These are phyloP conservation scores for Capronia coronata DNA, from an alignment of 2,329 filamentous ascomycete genomes.

Conservation along the genomic window DNA sequence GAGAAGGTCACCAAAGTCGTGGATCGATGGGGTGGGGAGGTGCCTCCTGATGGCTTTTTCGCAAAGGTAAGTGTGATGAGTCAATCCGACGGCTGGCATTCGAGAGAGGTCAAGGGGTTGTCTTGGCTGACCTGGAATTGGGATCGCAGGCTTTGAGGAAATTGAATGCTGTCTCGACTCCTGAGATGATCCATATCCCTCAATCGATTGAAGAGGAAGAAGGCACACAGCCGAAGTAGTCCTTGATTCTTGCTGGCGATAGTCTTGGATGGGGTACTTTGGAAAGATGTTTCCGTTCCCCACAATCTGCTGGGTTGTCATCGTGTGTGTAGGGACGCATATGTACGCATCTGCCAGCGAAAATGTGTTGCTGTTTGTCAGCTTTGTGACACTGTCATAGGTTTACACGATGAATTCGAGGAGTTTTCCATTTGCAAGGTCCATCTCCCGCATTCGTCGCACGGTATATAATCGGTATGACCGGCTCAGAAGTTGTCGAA, in stretches of 20 bases:
- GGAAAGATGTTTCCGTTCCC: no score
- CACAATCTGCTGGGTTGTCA: no score
- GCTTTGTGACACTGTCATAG: no score
- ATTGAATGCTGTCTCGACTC: slow-evolving; percentile 22
- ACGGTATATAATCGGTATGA: no score
- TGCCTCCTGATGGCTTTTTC: slow-evolving; percentile 45
- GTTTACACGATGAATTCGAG: no score
- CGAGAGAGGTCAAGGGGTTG: not conserved
- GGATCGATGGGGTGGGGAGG: slow-evolving; percentile 50
- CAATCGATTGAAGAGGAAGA: slow-evolving; percentile 25
- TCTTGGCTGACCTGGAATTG: not conserved
- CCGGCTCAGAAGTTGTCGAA: no score
- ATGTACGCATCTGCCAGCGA: no score
- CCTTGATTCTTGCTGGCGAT: no score
- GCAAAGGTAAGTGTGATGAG: slow-evolving; percentile 44
- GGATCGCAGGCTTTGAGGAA: slow-evolving; percentile 19
- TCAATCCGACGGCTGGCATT: not conserved
- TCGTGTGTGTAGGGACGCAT: no score
- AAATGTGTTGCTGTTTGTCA: not conserved
- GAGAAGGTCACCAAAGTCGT: slow-evolving; percentile 48
- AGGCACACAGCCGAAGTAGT: not conserved
- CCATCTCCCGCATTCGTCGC: no score
- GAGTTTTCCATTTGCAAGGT: no score
- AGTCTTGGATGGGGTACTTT: no score
- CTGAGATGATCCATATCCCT: slow-evolving; percentile 17